Conservation (phyloP, 2,329 filamentous ascomycete species). For the Ophiostoma populinum region DNA sequence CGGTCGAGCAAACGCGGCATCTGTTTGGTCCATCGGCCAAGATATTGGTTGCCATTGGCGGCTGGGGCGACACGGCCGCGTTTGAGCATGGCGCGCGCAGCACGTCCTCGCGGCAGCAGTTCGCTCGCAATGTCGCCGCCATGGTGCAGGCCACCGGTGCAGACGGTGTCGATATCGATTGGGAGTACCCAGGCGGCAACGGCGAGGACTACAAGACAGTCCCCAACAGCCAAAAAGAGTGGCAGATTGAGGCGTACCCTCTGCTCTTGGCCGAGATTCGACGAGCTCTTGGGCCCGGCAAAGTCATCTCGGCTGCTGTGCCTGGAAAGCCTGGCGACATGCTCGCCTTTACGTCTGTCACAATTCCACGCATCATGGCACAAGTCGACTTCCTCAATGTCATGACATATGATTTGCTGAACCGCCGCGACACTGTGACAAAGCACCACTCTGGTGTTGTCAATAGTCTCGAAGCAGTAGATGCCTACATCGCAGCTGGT, state of each 20-base stretch:
- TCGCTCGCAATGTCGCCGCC: slow-evolving; percentile 44
- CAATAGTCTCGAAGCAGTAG: slow-evolving; percentile 34
- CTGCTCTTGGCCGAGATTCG: slow-evolving; percentile 42
- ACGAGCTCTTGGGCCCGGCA: slow-evolving; percentile 34
- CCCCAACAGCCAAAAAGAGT: slow-evolving; percentile 39
- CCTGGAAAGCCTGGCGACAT: slow-evolving; percentile 46
- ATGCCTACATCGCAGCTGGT: slow-evolving; percentile 41
- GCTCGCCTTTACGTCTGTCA: slow-evolving; percentile 42
- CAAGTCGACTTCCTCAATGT: slow-evolving; percentile 51
- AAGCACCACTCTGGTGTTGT: slow-evolving; percentile 45
- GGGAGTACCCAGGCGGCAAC: slow-evolving; percentile 47
- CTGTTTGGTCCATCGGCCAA: slow-evolving; percentile 36
- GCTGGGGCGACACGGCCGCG: slow-evolving; percentile 53
- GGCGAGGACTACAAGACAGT: slow-evolving; percentile 48
- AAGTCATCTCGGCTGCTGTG: slow-evolving; percentile 49
- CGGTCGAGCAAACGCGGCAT: slow-evolving; percentile 27
- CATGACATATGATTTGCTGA: slow-evolving; percentile 60
- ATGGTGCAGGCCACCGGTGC: slow-evolving; percentile 46
- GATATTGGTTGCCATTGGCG: slow-evolving; percentile 54
- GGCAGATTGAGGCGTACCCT: slow-evolving; percentile 45
- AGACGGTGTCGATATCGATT: slow-evolving; percentile 52
- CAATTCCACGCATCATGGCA: slow-evolving; percentile 39
- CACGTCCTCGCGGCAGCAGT: slow-evolving; percentile 33
- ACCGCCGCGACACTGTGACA: slow-evolving; percentile 49
- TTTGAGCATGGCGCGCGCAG: slow-evolving; percentile 40